phyloP scores from a whole-genome alignment of 176 grass and related monocot genomes.

The Aechmea fasciata region DNA sequence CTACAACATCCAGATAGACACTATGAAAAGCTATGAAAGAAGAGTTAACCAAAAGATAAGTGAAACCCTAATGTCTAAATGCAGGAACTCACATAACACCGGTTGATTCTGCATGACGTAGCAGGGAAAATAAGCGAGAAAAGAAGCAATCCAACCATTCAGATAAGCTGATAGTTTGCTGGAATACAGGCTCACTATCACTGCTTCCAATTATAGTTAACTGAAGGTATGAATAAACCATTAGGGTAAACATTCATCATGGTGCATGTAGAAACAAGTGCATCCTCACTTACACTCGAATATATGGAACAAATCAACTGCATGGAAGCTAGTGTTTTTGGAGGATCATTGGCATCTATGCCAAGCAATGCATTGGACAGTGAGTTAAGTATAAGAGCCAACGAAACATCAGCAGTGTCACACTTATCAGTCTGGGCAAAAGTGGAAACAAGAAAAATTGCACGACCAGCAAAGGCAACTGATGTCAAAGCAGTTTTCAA shows the following conservation, averaged over 20 bases:
- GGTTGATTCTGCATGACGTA: constrained; percentile 84
- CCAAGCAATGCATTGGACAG: constrained; percentile 97
- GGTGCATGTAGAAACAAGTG: constrained; percentile 10
- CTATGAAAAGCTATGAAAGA: background rate
- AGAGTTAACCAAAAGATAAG: background rate
- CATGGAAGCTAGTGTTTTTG: constrained; percentile 92
- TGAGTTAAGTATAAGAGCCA: constrained; percentile 57
- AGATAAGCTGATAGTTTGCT: constrained; percentile 59
- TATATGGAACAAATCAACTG: constrained; percentile 93
- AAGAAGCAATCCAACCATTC: constrained; percentile 94
- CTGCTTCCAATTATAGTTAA: constrained; percentile 54
- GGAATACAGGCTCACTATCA: constrained; percentile 44
- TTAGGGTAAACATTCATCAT: constrained; percentile 10
- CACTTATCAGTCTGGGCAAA: constrained; percentile 37
- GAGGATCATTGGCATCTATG: constrained; percentile 98
- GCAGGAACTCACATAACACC: constrained; percentile 65
- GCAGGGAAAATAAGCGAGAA: constrained; percentile 73
- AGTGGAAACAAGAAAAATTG: constrained; percentile 60
- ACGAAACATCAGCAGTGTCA: constrained; percentile 27
- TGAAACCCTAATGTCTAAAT: background rate
- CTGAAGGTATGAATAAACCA: constrained; percentile 23
- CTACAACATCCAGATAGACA: constrained; percentile 44
- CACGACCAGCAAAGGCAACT: constrained; percentile 79
- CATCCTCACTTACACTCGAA: constrained; percentile 67
- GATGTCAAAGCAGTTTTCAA: constrained; percentile 91